These are phyloP conservation scores for Aureobasidium sp. DNA, from an alignment of 2,329 filamentous ascomycete species.

Conservation along the genomic window DNA sequence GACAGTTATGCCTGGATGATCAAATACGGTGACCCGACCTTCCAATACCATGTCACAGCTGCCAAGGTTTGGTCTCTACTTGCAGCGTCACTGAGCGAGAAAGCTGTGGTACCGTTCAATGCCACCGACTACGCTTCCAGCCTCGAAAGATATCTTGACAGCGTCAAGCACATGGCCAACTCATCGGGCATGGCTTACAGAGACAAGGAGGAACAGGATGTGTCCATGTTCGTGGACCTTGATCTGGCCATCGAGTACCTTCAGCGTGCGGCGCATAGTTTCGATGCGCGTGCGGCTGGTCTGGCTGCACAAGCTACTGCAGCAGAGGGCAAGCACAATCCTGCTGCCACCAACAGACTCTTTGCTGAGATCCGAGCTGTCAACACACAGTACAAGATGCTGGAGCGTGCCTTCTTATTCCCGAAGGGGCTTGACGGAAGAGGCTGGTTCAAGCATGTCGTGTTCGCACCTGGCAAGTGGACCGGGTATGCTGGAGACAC, in stretches of 20 bases:
- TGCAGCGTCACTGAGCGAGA: constrained; percentile 39
- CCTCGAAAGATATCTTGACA: constrained; percentile 35
- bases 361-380: constrained; percentile 45
- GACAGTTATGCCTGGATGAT: constrained; percentile 82
- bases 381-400: constrained; percentile 74
- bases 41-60: constrained; percentile 48
- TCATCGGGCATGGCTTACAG: constrained; percentile 15
- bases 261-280: constrained; percentile 37
- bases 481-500: constrained; percentile 77
- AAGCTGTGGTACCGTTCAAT: constrained; percentile 39
- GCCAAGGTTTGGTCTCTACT: constrained; percentile 39
- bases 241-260: constrained; percentile 43
- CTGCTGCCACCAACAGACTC: constrained; percentile 13
- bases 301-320: constrained; percentile 42
- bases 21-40: constrained; percentile 59
- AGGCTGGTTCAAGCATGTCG: constrained; percentile 88
- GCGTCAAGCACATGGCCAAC: constrained; percentile 27
- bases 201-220: constrained; percentile 25
- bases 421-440: constrained; percentile 67
- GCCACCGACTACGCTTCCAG: constrained; percentile 39
- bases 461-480: constrained; percentile 87
- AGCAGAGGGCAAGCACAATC: constrained; percentile 47
- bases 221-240: constrained; percentile 35
- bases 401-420: constrained; percentile 76
- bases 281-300: constrained; percentile 44